Conservation (phyloP, 179 eudicot species). For the Actinidia arguta region DNA sequence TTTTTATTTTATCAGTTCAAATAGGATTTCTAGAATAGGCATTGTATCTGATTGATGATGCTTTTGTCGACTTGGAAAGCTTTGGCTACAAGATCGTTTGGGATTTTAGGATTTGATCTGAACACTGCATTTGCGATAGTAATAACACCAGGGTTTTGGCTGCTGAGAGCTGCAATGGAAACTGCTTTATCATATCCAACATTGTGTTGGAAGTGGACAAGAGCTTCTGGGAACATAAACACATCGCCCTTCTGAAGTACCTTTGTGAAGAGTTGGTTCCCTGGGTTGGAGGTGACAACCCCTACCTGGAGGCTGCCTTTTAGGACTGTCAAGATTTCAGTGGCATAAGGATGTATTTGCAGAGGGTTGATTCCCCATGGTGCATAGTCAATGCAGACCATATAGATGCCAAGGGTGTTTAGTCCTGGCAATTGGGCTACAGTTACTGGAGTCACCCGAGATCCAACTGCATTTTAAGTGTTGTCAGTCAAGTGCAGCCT, state of each 20-base stretch:
- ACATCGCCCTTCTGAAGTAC: conserved; percentile 25
- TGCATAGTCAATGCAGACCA: conserved; percentile 33
- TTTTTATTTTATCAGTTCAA: too few species aligned
- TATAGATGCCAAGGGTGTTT: conserved; percentile 31
- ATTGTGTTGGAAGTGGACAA: conserved; percentile 36
- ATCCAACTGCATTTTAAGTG: conserved; percentile 28
- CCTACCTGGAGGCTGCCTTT: conserved; percentile 27
- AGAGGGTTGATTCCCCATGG: conserved; percentile 28
- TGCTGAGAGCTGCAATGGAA: conserved; percentile 35
- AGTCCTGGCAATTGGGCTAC: conserved; percentile 21
- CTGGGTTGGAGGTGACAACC: conserved; percentile 31
- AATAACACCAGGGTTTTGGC: conserved; percentile 33
- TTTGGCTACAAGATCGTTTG: conserved; percentile 26
- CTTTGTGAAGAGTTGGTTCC: conserved; percentile 21
- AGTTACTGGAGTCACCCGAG: conserved; percentile 24
- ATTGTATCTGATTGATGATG: too few species aligned
- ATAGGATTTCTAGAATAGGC: too few species aligned
- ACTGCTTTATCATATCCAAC: conserved; percentile 25
- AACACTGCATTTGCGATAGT: conserved; percentile 26
- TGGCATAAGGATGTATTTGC: conserved; percentile 30
- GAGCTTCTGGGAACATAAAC: conserved; percentile 24
- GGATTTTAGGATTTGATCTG: conserved; percentile 31
- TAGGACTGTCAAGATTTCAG: conserved; percentile 27
- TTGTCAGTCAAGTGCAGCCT: conserved; percentile 28
- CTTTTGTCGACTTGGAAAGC: conserved; percentile 31